These are phyloP conservation scores for Pseudopithomyces maydicus DNA, from an alignment of 2,329 filamentous ascomycete genomes.

Conservation along the genomic window DNA sequence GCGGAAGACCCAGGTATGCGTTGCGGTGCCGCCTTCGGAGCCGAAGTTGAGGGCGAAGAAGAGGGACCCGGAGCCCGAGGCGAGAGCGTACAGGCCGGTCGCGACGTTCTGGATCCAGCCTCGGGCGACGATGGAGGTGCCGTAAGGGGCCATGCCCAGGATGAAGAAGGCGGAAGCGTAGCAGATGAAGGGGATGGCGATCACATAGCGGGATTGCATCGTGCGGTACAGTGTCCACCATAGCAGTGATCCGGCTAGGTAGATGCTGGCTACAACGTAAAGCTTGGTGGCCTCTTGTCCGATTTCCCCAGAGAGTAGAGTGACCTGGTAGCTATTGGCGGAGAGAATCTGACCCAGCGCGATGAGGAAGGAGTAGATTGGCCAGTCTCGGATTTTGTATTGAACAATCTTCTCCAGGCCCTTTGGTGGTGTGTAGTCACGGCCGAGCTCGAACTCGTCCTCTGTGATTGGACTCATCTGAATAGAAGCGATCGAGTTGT, in stretches of 20 bases:
- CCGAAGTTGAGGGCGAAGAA: constrained; percentile 73
- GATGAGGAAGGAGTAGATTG: constrained; percentile 28
- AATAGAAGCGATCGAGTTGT: constrained; percentile 1
- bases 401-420: constrained; percentile 27
- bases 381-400: constrained; percentile 31
- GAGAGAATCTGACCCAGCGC: constrained; percentile 27
- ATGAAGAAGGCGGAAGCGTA: constrained; percentile 68
- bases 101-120: constrained; percentile 66
- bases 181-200: constrained; percentile 66
- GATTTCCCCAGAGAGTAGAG: constrained; percentile 67
- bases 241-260: constrained; percentile 41
- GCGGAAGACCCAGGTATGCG: constrained; percentile 70
- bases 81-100: constrained; percentile 65
- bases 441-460: constrained; percentile 27
- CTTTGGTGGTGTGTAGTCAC: constrained; percentile 23
- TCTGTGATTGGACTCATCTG: constrained; percentile 7
- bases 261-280: constrained; percentile 24
- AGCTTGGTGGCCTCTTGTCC: constrained; percentile 37
- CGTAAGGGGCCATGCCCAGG: constrained; percentile 66
- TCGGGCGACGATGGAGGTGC: constrained; percentile 44
- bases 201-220: constrained; percentile 60
- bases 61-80: constrained; percentile 66
- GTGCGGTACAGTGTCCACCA: constrained; percentile 69
- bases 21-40: constrained; percentile 65
- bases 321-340: constrained; percentile 58